Evolutionary conservation across 805 yeast genomes (phyloP).

Genomic region (Sugiyamaella americana): DNA sequence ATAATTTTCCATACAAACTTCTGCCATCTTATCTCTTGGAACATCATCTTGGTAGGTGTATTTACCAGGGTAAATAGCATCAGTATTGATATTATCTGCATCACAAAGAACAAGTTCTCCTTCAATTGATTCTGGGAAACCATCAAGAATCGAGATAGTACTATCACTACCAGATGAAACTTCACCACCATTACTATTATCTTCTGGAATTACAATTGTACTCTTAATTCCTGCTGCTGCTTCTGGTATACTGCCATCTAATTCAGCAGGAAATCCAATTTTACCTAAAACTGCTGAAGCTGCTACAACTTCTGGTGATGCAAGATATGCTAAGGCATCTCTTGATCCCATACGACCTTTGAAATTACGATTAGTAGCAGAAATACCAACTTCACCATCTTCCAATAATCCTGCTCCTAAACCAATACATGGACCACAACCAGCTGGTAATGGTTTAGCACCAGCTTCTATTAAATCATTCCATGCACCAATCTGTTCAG

Average conservation of each 20-base stretch:
- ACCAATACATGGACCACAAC: conserved; percentile 99
- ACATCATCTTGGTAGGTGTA: conserved; percentile 98
- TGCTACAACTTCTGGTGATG: conserved; percentile 97
- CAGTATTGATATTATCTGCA: conserved; percentile 90
- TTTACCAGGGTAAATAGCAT: conserved; percentile 98
- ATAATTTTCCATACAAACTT: conserved; percentile 98
- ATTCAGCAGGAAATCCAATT: conserved; percentile 88
- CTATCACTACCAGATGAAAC: conserved; percentile 32
- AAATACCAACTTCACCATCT: conserved; percentile 96
- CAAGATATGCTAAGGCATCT: conserved; percentile 92
- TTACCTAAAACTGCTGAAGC: conserved; percentile 95
- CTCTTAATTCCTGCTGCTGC: conserved; percentile 44
- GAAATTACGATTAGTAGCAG: conserved; percentile 97
- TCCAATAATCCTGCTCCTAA: conserved; percentile 88
- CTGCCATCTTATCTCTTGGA: conserved; percentile 91
- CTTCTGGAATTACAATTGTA: conserved; percentile 30
- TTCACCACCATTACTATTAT: conserved; percentile 26
- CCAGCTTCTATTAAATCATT: conserved; percentile 84
- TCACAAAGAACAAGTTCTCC: conserved; percentile 95
- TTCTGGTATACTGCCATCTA: conserved; percentile 51
- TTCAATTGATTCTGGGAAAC: conserved; percentile 81
- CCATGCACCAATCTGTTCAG: conserved; percentile 92
- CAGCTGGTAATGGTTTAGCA: conserved; percentile 91
- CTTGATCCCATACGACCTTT: conserved; percentile 99
- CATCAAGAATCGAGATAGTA: conserved; percentile 71